Evolutionary conservation across 176 grass and related monocot species (phyloP).

Genomic region (Triticum monococcum): DNA sequence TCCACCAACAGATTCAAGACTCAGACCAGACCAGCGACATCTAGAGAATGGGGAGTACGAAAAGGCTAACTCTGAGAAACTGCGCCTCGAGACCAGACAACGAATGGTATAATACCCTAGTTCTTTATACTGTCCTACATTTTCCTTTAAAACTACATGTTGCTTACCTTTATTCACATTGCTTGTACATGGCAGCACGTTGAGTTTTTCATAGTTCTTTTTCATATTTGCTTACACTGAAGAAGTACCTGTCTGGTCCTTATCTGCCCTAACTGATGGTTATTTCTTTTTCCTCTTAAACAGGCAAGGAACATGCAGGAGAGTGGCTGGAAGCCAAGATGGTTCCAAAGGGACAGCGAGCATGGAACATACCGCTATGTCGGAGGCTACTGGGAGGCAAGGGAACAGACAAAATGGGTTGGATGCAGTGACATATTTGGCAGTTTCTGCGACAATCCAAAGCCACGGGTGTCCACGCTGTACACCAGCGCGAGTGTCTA

Average conservation of each 20-base stretch:
- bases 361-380: constrained; percentile 53
- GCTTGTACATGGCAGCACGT: neutral
- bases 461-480: constrained; percentile 11
- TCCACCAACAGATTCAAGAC: constrained; percentile 92
- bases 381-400: constrained; percentile 86
- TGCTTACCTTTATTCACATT: constrained; percentile 5
- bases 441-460: constrained; percentile 36
- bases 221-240: neutral
- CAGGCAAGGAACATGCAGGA: constrained; percentile 92
- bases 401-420: constrained; percentile 62
- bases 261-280: neutral
- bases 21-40: constrained; percentile 82
- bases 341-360: constrained; percentile 63
- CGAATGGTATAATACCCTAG: constrained; percentile 54
- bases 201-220: neutral
- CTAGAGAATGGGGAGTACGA: constrained; percentile 88
- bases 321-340: constrained; percentile 84
- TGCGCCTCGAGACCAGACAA: constrained; percentile 69
- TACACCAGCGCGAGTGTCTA: constrained; percentile 52
- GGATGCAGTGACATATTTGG: constrained; percentile 79
- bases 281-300: constrained; percentile 6
- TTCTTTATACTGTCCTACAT: neutral
- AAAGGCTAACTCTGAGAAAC: constrained; percentile 80
- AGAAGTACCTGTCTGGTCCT: neutral
- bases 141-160: neutral